A percentile compares a stretch with the other conserved stretches of the same genome.
Evolutionary conservation across 257 asterid species (phyloP).

Genomic region (Solanum paucissectum): DNA sequence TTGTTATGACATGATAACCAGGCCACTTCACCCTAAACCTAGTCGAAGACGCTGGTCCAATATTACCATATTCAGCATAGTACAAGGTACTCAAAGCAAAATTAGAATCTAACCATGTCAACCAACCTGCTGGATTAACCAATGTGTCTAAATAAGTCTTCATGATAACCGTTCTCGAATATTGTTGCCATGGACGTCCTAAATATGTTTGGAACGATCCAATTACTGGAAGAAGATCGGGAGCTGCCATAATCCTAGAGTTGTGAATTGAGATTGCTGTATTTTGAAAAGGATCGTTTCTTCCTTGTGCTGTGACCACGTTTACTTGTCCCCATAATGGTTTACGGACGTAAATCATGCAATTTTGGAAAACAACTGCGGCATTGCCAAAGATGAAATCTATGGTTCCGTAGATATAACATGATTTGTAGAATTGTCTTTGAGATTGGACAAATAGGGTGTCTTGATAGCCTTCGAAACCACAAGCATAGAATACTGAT

Average conservation of each 20-base stretch:
- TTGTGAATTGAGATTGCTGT: slow-evolving; percentile 75
- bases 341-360: slow-evolving; percentile 56
- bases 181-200: slow-evolving; percentile 81
- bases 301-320: slow-evolving; percentile 78
- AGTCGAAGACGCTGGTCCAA: slow-evolving; percentile 47
- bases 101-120: slow-evolving; percentile 45
- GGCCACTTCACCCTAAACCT: slow-evolving; percentile 55
- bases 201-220: slow-evolving; percentile 31
- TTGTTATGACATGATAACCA: slow-evolving; percentile 45
- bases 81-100: slow-evolving; percentile 61
- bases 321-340: slow-evolving; percentile 65
- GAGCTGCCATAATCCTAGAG: slow-evolving; percentile 44
- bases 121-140: slow-evolving; percentile 67
- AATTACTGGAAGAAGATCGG: slow-evolving; percentile 43
- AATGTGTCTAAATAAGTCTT: slow-evolving; percentile 37
- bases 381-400: slow-evolving; percentile 91
- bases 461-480: slow-evolving; percentile 86
- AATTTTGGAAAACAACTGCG: slow-evolving; percentile 66
- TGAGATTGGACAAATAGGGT: slow-evolving; percentile 71
- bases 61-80: slow-evolving; percentile 64
- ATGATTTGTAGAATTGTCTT: slow-evolving; percentile 66
- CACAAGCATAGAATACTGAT: slow-evolving; percentile 68
- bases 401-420: slow-evolving; percentile 61
- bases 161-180: slow-evolving; percentile 59
- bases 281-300: slow-evolving; percentile 86